Evolutionary conservation across 2,329 filamentous ascomycete species (phyloP), one percentile per base, ranked within the genome.

Genomic region (Dichotomopilus funicola): DNA sequence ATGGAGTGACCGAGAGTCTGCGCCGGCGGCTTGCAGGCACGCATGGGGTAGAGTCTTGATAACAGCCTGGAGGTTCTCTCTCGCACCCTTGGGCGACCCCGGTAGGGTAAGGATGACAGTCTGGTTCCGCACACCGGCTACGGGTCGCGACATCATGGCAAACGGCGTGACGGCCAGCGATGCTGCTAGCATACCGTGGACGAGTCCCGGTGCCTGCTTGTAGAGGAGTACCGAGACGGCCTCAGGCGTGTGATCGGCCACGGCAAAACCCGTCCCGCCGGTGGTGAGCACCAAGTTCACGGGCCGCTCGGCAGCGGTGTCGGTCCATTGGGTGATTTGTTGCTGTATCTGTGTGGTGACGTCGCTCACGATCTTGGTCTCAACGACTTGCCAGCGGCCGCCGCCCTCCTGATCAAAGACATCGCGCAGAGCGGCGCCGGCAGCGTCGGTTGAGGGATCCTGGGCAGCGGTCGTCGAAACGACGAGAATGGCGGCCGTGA

Each of bases 71-170:
- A 99, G 79, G 66, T 97, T 99, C 74, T 99, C 94, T 66, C 85
- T 89, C 7, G 94, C 94, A 1, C 91, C 94, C 70, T 97, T 97
- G 0, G 94, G 94, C 0, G 92, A 97, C 1, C 94, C 94, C 0
- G 94, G 94, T 3, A 99, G 75, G 0, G 94, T 99, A 59, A 96
- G 73, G 31, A 99, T 87, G 51, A 99, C 72, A 0, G 89, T 86
- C 58, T 83, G 84, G 59, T 92, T 86, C 36, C 94, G 80, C 2
- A 95, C 85, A 3, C 94, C 94, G 27, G 94, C 94, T 10, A 95
- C 88, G 4, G 94, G 94, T 46, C 94, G 83, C 51, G 94, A 89
- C 94, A 99, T 99, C 75, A 96, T 86, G 45, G 94, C 94, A 73
- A 99, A 99, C 47, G 92, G 91, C 2, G 94, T 99, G 37, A 97